Evolutionary conservation across 768 basidiomycete species (phyloP).

Genomic region (Mycena amicta): DNA sequence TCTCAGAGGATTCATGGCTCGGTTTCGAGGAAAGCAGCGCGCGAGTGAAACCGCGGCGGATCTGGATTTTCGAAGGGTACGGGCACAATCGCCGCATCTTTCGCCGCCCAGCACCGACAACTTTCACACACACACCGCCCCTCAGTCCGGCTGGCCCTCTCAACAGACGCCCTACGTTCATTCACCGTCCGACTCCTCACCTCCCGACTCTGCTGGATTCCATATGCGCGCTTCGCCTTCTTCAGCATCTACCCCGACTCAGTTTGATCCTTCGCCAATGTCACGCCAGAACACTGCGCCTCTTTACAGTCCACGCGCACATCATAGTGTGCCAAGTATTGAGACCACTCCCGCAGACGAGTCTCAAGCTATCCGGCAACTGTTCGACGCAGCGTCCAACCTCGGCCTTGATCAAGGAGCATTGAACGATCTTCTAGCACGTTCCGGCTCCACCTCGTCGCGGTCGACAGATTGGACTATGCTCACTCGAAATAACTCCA

Average conservation of each 20-base stretch:
- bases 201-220: background rate
- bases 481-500: constrained; percentile 47
- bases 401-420: constrained; percentile 76
- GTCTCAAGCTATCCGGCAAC: constrained; percentile 62
- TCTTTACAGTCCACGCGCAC: constrained; percentile 16
- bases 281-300: constrained; percentile 10
- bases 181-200: constrained; percentile 5
- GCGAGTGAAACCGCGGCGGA: constrained; percentile 35
- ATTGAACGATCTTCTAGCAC: constrained; percentile 68
- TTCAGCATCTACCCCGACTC: constrained; percentile 12
- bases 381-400: constrained; percentile 75
- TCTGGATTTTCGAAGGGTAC: constrained; percentile 26
- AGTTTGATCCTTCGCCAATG: background rate
- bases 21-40: constrained; percentile 59
- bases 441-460: constrained; percentile 69
- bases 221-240: constrained; percentile 4
- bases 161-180: background rate
- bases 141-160: constrained; percentile 11
- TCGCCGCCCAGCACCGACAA: constrained; percentile 26
- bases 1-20: constrained; percentile 79
- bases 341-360: constrained; percentile 37
- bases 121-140: background rate
- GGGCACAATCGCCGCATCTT: constrained; percentile 31
- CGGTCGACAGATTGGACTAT: constrained; percentile 50
- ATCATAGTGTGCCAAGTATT: constrained; percentile 23